phyloP scores from a whole-genome alignment of 805 yeast species.

The Yamadazyma tumulicola region DNA sequence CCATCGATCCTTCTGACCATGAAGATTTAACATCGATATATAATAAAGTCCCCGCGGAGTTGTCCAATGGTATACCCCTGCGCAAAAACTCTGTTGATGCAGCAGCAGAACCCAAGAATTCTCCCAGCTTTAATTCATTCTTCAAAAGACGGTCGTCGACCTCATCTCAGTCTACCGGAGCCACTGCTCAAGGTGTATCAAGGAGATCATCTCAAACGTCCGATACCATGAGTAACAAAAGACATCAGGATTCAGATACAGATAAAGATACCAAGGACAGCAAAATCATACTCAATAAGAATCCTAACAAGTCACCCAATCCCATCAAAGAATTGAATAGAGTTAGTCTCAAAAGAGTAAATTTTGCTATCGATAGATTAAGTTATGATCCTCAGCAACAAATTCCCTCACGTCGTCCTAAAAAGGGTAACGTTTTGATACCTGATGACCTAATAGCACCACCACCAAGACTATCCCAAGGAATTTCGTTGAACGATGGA shows the following conservation, averaged over 20 bases:
- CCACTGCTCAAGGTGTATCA: neutral
- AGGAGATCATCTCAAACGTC: neutral
- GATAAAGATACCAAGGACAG: slow-evolving; percentile 1
- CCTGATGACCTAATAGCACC: slow-evolving; percentile 67
- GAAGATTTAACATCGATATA: slow-evolving; percentile 9
- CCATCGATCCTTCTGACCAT: neutral
- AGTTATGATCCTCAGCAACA: slow-evolving; percentile 73
- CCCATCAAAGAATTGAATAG: slow-evolving; percentile 23
- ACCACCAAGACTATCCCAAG: slow-evolving; percentile 62
- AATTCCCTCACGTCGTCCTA: slow-evolving; percentile 55
- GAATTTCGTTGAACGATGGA: slow-evolving; percentile 51
- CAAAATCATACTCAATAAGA: slow-evolving; percentile 43
- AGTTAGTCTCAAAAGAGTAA: slow-evolving; percentile 55
- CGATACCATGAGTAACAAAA: neutral
- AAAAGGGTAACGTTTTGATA: slow-evolving; percentile 47
- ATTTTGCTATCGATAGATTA: slow-evolving; percentile 73
- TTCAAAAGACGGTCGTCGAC: slow-evolving; percentile 15
- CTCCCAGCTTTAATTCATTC: slow-evolving; percentile 10
- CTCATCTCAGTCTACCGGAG: slow-evolving; percentile 7
- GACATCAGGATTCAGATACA: neutral
- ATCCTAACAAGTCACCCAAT: slow-evolving; percentile 35
- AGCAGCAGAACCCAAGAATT: neutral
- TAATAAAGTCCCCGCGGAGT: slow-evolving; percentile 11
- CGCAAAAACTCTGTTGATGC: slow-evolving; percentile 5
- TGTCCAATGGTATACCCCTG: slow-evolving; percentile 11